These are phyloP conservation scores for Fagopyrum tataricum DNA, from an alignment of 148 eudicot genomes.

Conservation along the genomic window DNA sequence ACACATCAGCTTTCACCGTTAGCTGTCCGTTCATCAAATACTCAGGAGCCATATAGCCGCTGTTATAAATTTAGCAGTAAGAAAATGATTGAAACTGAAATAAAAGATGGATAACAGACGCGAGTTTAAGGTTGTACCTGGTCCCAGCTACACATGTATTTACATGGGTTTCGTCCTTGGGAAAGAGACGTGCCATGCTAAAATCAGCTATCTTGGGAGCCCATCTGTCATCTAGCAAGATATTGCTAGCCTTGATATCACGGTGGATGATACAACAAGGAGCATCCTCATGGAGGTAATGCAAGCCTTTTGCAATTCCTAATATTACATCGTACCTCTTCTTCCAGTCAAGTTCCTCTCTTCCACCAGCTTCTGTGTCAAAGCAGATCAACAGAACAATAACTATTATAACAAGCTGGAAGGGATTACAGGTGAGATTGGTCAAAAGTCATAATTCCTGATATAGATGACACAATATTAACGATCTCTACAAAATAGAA, in stretches of 20 bases:
- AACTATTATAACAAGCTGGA: background rate
- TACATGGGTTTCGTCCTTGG: constrained; percentile 13
- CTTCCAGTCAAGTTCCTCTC: constrained; percentile 12
- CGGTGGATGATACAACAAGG: constrained; percentile 13
- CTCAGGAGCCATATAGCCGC: constrained; percentile 14
- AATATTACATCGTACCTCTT: constrained; percentile 2
- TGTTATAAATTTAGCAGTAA: background rate
- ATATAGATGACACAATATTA: background rate
- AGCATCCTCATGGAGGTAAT: constrained; percentile 16
- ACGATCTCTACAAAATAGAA: background rate
- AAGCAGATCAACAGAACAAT: background rate
- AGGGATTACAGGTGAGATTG: background rate
- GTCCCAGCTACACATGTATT: constrained; percentile 13
- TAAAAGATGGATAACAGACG: background rate
- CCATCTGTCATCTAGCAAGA: constrained; percentile 13
- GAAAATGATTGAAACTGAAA: background rate
- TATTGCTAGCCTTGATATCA: constrained; percentile 11
- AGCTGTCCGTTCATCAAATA: constrained; percentile 10
- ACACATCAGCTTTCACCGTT: constrained; percentile 10
- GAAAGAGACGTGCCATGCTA: constrained; percentile 12
- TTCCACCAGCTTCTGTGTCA: constrained; percentile 3
- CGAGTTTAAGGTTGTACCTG: background rate
- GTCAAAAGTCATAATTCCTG: background rate
- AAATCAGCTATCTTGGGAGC: constrained; percentile 11
- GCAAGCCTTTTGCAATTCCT: constrained; percentile 13